Conservation (phyloP, 75 land plant genomes). For the Selaginella tamariscina region DNA sequence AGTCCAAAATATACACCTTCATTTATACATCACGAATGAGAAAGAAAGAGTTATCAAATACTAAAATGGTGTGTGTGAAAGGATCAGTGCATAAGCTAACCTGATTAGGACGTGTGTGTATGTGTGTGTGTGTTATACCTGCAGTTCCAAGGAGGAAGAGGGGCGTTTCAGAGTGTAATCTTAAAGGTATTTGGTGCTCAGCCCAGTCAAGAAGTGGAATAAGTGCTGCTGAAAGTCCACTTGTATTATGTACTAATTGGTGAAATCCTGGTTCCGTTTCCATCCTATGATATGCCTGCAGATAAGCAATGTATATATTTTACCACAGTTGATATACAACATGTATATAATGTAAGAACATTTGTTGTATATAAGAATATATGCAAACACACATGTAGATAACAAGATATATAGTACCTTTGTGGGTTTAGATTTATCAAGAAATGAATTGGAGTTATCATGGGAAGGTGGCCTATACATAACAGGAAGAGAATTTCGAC, state of each 20-base stretch:
- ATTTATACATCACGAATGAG: too few relatives aligned
- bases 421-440: too few relatives aligned
- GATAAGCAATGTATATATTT: conserved; percentile 40
- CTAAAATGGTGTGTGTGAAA: too few relatives aligned
- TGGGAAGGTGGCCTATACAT: conserved; percentile 39
- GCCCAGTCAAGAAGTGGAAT: conserved; percentile 86
- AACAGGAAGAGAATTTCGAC: conserved; percentile 43
- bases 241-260: conserved; percentile 58
- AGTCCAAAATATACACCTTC: too few relatives aligned
- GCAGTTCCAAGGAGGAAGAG: conserved; percentile 85
- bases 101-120: too few relatives aligned
- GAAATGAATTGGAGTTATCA: conserved; percentile 21
- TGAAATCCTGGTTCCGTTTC: conserved; percentile 95
- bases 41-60: too few relatives aligned
- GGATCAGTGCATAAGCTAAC: too few relatives aligned
- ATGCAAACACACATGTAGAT: too few relatives aligned
- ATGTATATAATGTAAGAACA: not conserved
- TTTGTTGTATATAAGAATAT: too few relatives aligned
- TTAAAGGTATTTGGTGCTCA: conserved; percentile 59
- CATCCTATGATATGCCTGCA: conserved; percentile 86
- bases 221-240: conserved; percentile 61
- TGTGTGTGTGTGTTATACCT: too few relatives aligned
- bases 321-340: conserved; percentile 12
- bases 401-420: too few relatives aligned
- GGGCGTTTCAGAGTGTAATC: conserved; percentile 48